phyloP scores from a whole-genome alignment of 148 eudicot species.

The Linanthus parryae region DNA sequence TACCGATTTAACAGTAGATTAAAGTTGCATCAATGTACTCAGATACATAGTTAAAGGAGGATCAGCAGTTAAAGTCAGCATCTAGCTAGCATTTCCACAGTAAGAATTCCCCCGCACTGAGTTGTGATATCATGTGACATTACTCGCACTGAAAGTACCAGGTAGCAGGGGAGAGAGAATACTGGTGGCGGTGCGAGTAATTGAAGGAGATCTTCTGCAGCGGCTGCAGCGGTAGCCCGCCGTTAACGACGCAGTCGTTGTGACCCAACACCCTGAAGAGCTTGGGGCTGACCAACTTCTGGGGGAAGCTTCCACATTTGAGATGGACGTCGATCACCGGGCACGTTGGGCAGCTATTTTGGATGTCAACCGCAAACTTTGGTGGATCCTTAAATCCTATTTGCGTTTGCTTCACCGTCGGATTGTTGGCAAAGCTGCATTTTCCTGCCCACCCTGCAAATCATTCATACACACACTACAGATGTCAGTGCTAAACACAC shows the following conservation, averaged over 20 bases:
- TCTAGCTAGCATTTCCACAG: too few relatives aligned
- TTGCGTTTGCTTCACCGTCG: slow-evolving; percentile 2
- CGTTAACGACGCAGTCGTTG: slow-evolving; percentile 4
- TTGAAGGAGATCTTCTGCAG: slow-evolving; percentile 5
- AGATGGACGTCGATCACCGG: slow-evolving; percentile 1
- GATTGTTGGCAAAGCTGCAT: background rate
- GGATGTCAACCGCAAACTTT: background rate
- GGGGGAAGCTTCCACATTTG: slow-evolving; percentile 4
- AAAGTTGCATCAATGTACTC: too few relatives aligned
- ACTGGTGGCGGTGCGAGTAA: slow-evolving; percentile 4
- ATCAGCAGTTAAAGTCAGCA: too few relatives aligned
- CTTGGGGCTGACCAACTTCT: background rate
- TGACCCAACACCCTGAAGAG: background rate
- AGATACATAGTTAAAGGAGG: too few relatives aligned
- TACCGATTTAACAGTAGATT: too few relatives aligned
- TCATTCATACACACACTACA: background rate
- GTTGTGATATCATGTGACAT: too few relatives aligned
- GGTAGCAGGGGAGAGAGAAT: background rate
- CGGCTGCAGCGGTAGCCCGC: background rate
- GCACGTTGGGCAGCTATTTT: slow-evolving; percentile 5
- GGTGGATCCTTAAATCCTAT: background rate
- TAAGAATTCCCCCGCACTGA: too few relatives aligned
- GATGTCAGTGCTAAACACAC: background rate
- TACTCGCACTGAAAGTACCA: slow-evolving; percentile 7
- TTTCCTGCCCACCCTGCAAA: slow-evolving; percentile 1